Conservation (phyloP, 257 asterid genomes). For the Solanum pennellii region DNA sequence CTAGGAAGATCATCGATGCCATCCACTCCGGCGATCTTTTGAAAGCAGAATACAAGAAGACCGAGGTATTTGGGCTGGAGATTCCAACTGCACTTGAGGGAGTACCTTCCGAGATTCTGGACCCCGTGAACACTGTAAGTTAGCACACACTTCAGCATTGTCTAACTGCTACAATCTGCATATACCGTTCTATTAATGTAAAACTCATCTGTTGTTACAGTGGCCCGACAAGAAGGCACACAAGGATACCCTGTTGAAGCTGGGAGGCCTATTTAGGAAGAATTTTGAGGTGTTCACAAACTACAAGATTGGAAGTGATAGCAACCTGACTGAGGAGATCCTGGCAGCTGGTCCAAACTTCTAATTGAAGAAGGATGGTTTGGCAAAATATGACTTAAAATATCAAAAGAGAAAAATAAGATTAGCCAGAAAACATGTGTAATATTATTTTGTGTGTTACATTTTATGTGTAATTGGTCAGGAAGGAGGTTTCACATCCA, state of each 20-base stretch:
- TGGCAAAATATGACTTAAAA: neutral
- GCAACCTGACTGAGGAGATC: constrained; percentile 55
- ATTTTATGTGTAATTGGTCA: neutral
- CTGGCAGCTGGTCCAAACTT: constrained; percentile 79
- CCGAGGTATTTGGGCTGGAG: constrained; percentile 82
- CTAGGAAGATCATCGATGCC: constrained; percentile 84
- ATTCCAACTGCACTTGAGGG: constrained; percentile 82
- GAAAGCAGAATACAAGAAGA: constrained; percentile 46
- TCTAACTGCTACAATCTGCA: neutral
- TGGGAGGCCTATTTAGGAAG: constrained; percentile 80
- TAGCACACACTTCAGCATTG: neutral
- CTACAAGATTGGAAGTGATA: constrained; percentile 67
- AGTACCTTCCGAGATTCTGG: constrained; percentile 78
- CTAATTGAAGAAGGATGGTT: constrained; percentile 9
- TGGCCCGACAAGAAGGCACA: constrained; percentile 67
- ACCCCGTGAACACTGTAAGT: constrained; percentile 82
- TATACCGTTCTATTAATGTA: neutral
- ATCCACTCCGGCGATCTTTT: constrained; percentile 69
- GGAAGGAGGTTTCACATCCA: neutral
- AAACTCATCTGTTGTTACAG: constrained; percentile 18
- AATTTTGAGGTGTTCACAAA: constrained; percentile 57
- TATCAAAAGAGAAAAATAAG: neutral
- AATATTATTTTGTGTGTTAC: neutral
- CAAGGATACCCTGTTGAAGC: constrained; percentile 54
- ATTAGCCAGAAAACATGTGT: neutral